phyloP scores from a whole-genome alignment of 768 basidiomycete genomes.

The Pisolithus microcarpus region DNA sequence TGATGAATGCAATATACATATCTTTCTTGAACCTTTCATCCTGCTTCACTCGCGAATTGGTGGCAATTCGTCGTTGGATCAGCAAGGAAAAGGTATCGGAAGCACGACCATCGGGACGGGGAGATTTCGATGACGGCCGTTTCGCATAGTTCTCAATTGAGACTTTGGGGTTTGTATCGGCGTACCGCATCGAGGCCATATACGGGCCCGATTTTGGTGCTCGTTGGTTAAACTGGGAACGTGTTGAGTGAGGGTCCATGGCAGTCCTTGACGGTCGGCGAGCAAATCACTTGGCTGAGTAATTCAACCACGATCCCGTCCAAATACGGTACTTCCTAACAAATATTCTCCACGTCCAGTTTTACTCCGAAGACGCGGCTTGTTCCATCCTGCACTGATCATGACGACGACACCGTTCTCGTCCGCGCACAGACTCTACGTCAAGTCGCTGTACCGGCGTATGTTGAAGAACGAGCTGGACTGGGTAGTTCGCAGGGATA shows the following conservation, averaged over 20 bases:
- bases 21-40: slow-evolving; percentile 72
- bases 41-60: slow-evolving; percentile 71
- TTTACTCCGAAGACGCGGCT: not conserved
- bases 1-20: slow-evolving; percentile 79
- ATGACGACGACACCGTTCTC: slow-evolving; percentile 63
- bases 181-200: slow-evolving; percentile 38
- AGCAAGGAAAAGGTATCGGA: slow-evolving; percentile 11
- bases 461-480: slow-evolving; percentile 81
- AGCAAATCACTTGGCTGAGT: not conserved
- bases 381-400: slow-evolving; percentile 8
- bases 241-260: slow-evolving; percentile 77
- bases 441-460: slow-evolving; percentile 88
- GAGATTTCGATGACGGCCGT: slow-evolving; percentile 26
- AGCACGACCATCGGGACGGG: slow-evolving; percentile 1
- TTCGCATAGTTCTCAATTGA: slow-evolving; percentile 40
- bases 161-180: slow-evolving; percentile 36
- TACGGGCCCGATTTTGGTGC: slow-evolving; percentile 61
- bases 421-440: slow-evolving; percentile 70
- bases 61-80: slow-evolving; percentile 55
- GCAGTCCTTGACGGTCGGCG: not conserved
- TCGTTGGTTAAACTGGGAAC: slow-evolving; percentile 69
- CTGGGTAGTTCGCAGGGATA: slow-evolving; percentile 81
- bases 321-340: slow-evolving; percentile 10
- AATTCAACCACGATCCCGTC: slow-evolving; percentile 1
- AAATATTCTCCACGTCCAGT: slow-evolving; percentile 3